Evolutionary conservation across 1,139 yeast species (phyloP).

Genomic region (Candida anutae): DNA sequence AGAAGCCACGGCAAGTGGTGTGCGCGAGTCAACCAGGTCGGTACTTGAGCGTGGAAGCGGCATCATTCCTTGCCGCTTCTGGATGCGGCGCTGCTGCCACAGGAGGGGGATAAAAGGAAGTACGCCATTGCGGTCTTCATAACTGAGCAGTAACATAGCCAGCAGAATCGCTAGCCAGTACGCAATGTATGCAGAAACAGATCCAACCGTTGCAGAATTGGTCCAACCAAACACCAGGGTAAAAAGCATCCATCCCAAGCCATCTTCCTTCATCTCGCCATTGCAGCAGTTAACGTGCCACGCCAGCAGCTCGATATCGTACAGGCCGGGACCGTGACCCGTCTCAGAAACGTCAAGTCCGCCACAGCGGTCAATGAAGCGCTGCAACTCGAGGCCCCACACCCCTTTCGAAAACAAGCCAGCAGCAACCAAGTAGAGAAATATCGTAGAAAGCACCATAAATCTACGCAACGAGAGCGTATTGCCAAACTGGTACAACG

Average conservation of each 20-base stretch:
- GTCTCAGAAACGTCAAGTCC: conserved; percentile 42
- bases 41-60: too few species aligned
- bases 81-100: conserved; percentile 52
- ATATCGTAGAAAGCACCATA: conserved; percentile 31
- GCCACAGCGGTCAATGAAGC: conserved; percentile 31
- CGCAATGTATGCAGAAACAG: conserved; percentile 65
- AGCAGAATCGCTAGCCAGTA: conserved; percentile 68
- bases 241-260: conserved; percentile 34
- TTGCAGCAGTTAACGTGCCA: conserved; percentile 46
- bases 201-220: conserved; percentile 89
- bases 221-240: conserved; percentile 84
- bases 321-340: conserved; percentile 42
- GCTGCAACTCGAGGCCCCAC: conserved; percentile 39
- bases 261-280: conserved; percentile 33
- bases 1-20: too few species aligned
- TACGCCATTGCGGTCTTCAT: conserved; percentile 57
- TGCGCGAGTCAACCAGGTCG: too few species aligned
- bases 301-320: conserved; percentile 30
- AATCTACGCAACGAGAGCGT: conserved; percentile 35
- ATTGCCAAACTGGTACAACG: conserved; percentile 36
- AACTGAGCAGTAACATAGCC: conserved; percentile 15
- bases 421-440: conserved; percentile 38
- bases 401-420: conserved; percentile 41
- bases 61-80: too few species aligned
- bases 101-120: conserved; percentile 52